phyloP scores from a whole-genome alignment of 495 filamentous ascomycete genomes.

The Xylaria longipes region DNA sequence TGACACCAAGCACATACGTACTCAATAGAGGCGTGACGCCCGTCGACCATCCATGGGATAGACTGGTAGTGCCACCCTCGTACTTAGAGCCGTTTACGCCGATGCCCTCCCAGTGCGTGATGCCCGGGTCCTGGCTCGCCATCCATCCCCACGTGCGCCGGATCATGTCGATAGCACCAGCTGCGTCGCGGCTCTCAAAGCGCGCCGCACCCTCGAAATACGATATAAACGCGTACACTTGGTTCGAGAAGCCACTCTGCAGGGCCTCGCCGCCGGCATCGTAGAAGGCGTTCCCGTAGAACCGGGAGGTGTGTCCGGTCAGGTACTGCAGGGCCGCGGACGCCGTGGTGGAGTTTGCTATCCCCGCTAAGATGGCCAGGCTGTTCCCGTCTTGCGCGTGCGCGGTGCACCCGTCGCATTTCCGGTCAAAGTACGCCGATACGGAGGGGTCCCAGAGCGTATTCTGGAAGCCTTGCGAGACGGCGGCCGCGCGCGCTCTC shows the following conservation, averaged over 20 bases:
- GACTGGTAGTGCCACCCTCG: conserved; percentile 45
- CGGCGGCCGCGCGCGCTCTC: conserved; percentile 40
- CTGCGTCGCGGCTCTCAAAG: conserved; percentile 42
- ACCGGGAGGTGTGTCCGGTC: conserved; percentile 33
- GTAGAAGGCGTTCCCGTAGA: conserved; percentile 56
- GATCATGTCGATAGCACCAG: conserved; percentile 49
- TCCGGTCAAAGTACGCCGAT: conserved; percentile 51
- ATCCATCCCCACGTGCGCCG: conserved; percentile 55
- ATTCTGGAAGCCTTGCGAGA: conserved; percentile 41
- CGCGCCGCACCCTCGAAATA: conserved; percentile 57
- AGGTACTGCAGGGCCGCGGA: conserved; percentile 45
- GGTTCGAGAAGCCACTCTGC: conserved; percentile 41
- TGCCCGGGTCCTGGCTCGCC: conserved; percentile 49
- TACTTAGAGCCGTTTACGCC: conserved; percentile 45
- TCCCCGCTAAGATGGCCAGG: conserved; percentile 47
- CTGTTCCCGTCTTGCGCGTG: conserved; percentile 58
- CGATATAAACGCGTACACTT: conserved; percentile 59
- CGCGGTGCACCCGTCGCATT: conserved; percentile 36
- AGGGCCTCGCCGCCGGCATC: conserved; percentile 46
- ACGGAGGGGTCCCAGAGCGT: conserved; percentile 44
- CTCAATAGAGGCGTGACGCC: conserved; percentile 48
- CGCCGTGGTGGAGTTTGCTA: conserved; percentile 40
- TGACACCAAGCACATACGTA: conserved; percentile 51
- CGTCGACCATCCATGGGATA: conserved; percentile 52
- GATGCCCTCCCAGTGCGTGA: conserved; percentile 51